A percentile compares a stretch with the other conserved stretches of the same genome.
Conservation (phyloP, 2,329 filamentous ascomycete species). For the Stemphylium vesicarium region DNA sequence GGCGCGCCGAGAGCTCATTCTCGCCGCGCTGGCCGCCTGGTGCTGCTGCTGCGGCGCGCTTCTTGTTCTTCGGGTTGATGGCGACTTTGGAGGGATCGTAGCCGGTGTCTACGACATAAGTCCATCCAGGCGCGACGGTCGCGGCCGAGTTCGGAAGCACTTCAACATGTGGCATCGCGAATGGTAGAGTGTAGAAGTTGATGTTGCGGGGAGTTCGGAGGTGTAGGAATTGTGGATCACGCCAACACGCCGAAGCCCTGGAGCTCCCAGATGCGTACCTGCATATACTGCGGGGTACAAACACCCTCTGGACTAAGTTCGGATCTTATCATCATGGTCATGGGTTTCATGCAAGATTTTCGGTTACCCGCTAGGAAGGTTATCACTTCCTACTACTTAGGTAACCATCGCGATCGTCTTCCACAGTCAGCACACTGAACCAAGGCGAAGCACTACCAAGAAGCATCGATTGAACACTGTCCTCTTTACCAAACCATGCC, state of each 20-base stretch:
- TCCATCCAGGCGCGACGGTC: conserved; percentile 82
- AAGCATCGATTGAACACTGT: neutral
- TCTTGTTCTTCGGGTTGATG: conserved; percentile 62
- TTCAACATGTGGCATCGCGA: conserved; percentile 73
- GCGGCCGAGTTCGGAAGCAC: conserved; percentile 75
- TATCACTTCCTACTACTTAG: neutral
- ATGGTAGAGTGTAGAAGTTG: conserved; percentile 5
- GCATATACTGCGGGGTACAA: conserved; percentile 19
- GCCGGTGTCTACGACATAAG: conserved; percentile 81
- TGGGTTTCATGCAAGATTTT: neutral
- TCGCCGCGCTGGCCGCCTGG: conserved; percentile 44
- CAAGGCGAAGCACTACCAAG: neutral
- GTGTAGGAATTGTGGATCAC: conserved; percentile 19
- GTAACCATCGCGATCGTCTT: neutral
- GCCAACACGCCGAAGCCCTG: conserved; percentile 7
- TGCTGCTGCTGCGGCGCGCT: conserved; percentile 65
- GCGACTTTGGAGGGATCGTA: conserved; percentile 63
- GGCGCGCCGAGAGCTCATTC: conserved; percentile 75
- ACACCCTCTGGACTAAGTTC: neutral
- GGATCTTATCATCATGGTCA: neutral
- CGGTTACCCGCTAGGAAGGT: neutral
- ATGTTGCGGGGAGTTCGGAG: conserved; percentile 14
- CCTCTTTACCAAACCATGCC: conserved; percentile 1
- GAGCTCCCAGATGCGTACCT: conserved; percentile 4
- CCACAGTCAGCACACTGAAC: neutral